Conservation (phyloP, 2,329 filamentous ascomycete species). For the Rosellinia necatrix region DNA sequence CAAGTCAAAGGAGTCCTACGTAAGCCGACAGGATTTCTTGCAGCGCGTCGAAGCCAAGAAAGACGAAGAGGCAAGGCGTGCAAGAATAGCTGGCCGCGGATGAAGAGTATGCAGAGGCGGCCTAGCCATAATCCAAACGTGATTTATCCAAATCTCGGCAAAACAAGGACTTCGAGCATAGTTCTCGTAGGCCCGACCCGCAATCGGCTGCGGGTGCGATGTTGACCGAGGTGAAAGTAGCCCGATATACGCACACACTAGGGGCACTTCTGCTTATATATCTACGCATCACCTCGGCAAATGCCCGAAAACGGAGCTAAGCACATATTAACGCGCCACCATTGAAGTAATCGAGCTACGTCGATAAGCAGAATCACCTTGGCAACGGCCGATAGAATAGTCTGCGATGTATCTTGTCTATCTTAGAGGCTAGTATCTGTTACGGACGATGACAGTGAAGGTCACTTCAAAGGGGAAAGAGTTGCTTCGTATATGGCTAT, state of each 20-base stretch:
- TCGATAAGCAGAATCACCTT: not conserved
- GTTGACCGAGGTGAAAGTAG: too few relatives aligned
- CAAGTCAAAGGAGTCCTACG: constrained; percentile 67
- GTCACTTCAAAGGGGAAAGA: too few relatives aligned
- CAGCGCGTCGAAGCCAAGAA: constrained; percentile 66
- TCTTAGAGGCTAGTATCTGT: too few relatives aligned
- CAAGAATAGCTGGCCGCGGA: constrained; percentile 50
- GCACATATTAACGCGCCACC: too few relatives aligned
- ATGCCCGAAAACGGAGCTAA: too few relatives aligned
- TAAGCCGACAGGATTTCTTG: constrained; percentile 67
- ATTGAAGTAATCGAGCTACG: not conserved
- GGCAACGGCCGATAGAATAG: too few relatives aligned
- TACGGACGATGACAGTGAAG: too few relatives aligned
- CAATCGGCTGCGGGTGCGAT: not conserved
- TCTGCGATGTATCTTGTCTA: too few relatives aligned
- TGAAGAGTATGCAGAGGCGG: constrained; percentile 24
- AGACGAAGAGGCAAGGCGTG: constrained; percentile 63
- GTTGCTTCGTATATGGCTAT: too few relatives aligned
- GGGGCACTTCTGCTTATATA: too few relatives aligned
- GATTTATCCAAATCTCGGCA: not conserved
- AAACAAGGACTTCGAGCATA: not conserved
- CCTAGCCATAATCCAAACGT: not conserved
- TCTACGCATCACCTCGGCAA: too few relatives aligned
- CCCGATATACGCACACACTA: too few relatives aligned
- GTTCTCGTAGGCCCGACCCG: not conserved